These are phyloP conservation scores for Candida dajiaensis DNA, from an alignment of 805 yeast species.

Conservation along the genomic window DNA sequence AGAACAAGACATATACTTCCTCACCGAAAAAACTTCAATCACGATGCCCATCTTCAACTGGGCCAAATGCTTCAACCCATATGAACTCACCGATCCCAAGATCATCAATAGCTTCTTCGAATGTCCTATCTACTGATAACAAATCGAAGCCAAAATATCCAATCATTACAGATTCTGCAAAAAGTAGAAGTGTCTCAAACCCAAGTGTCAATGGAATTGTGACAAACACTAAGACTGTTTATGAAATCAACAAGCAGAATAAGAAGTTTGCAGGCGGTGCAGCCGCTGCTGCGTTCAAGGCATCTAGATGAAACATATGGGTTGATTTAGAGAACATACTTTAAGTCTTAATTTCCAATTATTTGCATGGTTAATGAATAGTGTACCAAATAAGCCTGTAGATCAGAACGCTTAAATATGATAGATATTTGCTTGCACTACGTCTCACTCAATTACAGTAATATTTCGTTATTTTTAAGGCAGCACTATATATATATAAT, in stretches of 20 bases:
- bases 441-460: no score
- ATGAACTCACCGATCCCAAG: constrained; percentile 1
- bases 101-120: constrained; percentile 6
- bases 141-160: constrained; percentile 1
- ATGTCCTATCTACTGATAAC: background rate
- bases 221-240: constrained; percentile 10
- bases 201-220: constrained; percentile 4
- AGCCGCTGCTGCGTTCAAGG: constrained; percentile 28
- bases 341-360: background rate
- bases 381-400: no score
- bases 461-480: no score
- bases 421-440: no score
- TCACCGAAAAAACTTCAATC: background rate
- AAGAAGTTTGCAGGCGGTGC: constrained; percentile 28
- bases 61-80: constrained; percentile 7
- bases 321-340: background rate
- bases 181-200: background rate
- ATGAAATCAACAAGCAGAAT: constrained; percentile 17
- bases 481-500: background rate
- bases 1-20: constrained; percentile 14
- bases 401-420: no score
- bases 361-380: no score
- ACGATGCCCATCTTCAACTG: constrained; percentile 2
- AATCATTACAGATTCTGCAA: constrained; percentile 3
- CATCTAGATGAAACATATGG: constrained; percentile 1